These are phyloP conservation scores for Drechslerella coelobrocha DNA, from an alignment of 2,329 filamentous ascomycete genomes.

Conservation along the genomic window DNA sequence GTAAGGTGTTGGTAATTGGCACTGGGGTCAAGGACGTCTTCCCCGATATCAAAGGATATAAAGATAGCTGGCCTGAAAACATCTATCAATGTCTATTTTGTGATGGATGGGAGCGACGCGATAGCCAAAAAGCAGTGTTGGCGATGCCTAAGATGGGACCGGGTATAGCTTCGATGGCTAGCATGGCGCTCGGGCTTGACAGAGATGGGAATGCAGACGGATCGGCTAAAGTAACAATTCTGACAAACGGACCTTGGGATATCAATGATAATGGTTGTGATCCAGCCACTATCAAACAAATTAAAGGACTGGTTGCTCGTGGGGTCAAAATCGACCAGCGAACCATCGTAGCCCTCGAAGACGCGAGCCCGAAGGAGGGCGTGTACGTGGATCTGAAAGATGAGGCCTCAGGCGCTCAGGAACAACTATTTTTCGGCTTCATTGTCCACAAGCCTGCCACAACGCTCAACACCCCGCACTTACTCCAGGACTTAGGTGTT, in stretches of 20 bases:
- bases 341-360: constrained; percentile 4
- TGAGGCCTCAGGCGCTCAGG: constrained; percentile 9
- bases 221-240: constrained; percentile 14
- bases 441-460: constrained; percentile 59
- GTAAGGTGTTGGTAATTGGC: constrained; percentile 65
- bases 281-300: constrained; percentile 4
- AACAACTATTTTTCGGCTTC: constrained; percentile 57
- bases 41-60: constrained; percentile 64
- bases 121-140: constrained; percentile 4
- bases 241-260: constrained; percentile 1
- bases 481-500: constrained; percentile 61
- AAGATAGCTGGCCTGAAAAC: constrained; percentile 62
- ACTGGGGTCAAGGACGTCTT: constrained; percentile 64
- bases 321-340: constrained; percentile 23
- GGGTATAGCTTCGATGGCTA: not conserved
- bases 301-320: constrained; percentile 9
- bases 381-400: constrained; percentile 15
- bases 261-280: not conserved
- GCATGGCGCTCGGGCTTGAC: constrained; percentile 17
- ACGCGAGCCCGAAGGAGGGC: constrained; percentile 2
- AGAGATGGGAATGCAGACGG: constrained; percentile 5
- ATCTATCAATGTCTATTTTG: constrained; percentile 20
- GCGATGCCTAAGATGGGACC: constrained; percentile 3
- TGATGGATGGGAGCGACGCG: constrained; percentile 12
- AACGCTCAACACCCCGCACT: constrained; percentile 58